Conservation (phyloP, 2,329 filamentous ascomycete species). For the Macrophomina tecta region DNA sequence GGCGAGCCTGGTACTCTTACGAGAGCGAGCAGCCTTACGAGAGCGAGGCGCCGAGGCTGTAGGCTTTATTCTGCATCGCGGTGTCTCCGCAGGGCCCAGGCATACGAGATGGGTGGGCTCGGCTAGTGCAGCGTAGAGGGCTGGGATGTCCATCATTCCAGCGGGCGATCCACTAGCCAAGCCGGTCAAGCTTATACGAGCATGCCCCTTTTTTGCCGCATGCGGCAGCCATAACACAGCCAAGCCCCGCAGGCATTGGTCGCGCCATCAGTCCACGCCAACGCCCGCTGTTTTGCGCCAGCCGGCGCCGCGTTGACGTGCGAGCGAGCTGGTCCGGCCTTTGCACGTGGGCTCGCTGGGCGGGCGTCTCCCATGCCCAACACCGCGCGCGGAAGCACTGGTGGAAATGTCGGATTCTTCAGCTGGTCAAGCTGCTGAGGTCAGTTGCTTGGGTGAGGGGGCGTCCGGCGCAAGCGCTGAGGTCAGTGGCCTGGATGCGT, state of each 20-base stretch:
- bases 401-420: background rate
- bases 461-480: background rate
- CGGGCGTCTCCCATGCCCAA: background rate
- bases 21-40: background rate
- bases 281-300: slow-evolving; percentile 8
- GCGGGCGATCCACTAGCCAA: slow-evolving; percentile 5
- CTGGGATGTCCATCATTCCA: slow-evolving; percentile 9
- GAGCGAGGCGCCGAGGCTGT: background rate
- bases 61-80: slow-evolving; percentile 12
- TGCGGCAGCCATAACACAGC: slow-evolving; percentile 9
- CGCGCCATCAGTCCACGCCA: background rate
- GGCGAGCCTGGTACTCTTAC: background rate
- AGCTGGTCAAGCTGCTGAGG: background rate
- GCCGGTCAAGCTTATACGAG: slow-evolving; percentile 21
- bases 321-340: background rate
- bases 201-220: slow-evolving; percentile 13
- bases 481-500: background rate
- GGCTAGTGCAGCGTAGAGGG: background rate
- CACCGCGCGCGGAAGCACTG: background rate
- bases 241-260: background rate
- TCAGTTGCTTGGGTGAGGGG: background rate
- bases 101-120: slow-evolving; percentile 11
- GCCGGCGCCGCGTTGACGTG: background rate
- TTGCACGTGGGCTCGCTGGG: slow-evolving; percentile 8
- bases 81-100: slow-evolving; percentile 17